Evolutionary conservation across 2,329 filamentous ascomycete species (phyloP), one percentile per base, ranked within the genome.

Genomic region (Neurospora sp.): DNA sequence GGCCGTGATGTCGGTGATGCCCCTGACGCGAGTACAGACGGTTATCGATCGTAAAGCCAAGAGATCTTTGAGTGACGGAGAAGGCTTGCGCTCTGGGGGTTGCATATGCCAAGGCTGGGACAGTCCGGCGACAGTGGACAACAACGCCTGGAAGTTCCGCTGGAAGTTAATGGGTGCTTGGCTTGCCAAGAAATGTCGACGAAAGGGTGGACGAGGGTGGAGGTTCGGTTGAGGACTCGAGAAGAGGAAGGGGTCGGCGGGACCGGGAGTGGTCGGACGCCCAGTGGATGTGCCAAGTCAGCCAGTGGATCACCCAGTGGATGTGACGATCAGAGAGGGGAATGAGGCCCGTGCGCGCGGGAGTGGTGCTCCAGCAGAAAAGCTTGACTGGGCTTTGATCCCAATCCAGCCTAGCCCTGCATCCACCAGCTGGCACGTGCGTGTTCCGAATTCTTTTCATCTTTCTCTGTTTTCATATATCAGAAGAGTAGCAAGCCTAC

Each of bases 21-120:
- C 52, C 52, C 52, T 62, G 52, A 62, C 23, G 23, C 28, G 13
- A 62, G 52, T 33, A 62, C 52, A 62, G 52, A 62, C 52, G 52
- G 52, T 62, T 62, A 62, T 62, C 52, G 52, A 62, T 62, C 52
- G 52, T 39, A 70, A 69, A 72, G 74, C 74, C 73, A 76, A 75
- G 73, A 75, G 72, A 71, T 74, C 62, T 73, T 72, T 72, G 73
- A 74, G 52, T 68, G 71, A 74, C 72, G 73, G 74, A 62, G 52
- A 62, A 71, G 71, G 69, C 69, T 70, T 70, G 70, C 68, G 68
- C 68, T 72, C 38, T 72, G 69, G 70, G 71, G 72, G 70, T 76
- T 76, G 76, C 76, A 77, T 77, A 75, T 77, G 76, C 76, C 76
- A 78, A 77, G 76, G 76, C 76, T 72, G 68, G 72, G 71, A 70